A percentile compares a stretch with the other conserved stretches of the same genome.
These are phyloP conservation scores for Nannizziopsis arthrosporioides DNA, from an alignment of 2,329 filamentous ascomycete genomes.

Conservation along the genomic window DNA sequence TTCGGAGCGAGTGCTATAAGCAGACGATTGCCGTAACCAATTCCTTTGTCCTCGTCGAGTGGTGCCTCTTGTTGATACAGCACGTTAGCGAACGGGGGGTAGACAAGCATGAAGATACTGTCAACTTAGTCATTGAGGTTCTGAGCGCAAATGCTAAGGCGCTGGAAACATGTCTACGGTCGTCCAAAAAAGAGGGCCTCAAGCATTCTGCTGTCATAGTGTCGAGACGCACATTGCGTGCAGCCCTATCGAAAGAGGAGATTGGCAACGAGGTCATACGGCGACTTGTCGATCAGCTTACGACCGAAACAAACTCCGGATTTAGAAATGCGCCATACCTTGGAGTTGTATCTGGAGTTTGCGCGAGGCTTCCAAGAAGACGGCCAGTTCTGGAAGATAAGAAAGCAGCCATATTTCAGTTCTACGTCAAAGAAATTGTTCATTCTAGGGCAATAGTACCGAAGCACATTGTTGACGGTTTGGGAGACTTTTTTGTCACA, in stretches of 20 bases:
- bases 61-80: conserved; percentile 71
- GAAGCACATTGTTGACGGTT: conserved; percentile 56
- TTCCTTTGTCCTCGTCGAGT: conserved; percentile 82
- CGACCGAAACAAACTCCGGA: conserved; percentile 53
- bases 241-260: conserved; percentile 51
- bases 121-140: conserved; percentile 47
- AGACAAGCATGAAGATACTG: conserved; percentile 50
- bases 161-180: conserved; percentile 64
- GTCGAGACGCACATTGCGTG: conserved; percentile 67
- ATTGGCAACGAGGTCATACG: conserved; percentile 51
- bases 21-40: conserved; percentile 63
- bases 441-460: conserved; percentile 64
- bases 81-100: conserved; percentile 44
- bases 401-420: conserved; percentile 65
- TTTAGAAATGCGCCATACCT: conserved; percentile 65
- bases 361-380: conserved; percentile 55
- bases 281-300: conserved; percentile 54
- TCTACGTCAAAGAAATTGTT: conserved; percentile 75
- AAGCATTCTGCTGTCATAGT: conserved; percentile 63
- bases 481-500: conserved; percentile 69
- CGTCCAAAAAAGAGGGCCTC: conserved; percentile 52
- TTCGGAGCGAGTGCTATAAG: conserved; percentile 66
- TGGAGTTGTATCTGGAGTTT: conserved; percentile 78
- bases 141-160: conserved; percentile 58
- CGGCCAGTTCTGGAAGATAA: conserved; percentile 51